These are phyloP conservation scores for Escovopsis weberi DNA, from an alignment of 2,329 filamentous ascomycete species.

Conservation along the genomic window DNA sequence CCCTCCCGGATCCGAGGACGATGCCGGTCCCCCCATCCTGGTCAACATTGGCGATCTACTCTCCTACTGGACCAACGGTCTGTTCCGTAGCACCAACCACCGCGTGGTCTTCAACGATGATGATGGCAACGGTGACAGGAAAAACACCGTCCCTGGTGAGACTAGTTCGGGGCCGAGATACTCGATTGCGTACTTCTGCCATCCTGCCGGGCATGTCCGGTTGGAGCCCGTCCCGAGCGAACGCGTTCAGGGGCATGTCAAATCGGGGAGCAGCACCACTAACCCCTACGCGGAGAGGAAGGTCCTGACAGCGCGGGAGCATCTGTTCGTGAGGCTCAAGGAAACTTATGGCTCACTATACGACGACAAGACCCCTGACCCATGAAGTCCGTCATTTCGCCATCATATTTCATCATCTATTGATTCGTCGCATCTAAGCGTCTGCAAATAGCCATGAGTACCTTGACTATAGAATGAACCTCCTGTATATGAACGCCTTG, in stretches of 20 bases:
- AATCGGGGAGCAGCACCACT: slow-evolving; percentile 15
- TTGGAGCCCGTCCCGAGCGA: slow-evolving; percentile 47
- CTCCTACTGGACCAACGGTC: slow-evolving; percentile 80
- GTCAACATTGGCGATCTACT: slow-evolving; percentile 59
- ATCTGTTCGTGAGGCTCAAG: slow-evolving; percentile 44
- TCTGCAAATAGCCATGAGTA: too few species aligned
- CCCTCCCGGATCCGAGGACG: slow-evolving; percentile 43
- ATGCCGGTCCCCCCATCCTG: slow-evolving; percentile 58
- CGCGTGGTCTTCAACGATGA: slow-evolving; percentile 56
- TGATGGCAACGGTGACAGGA: slow-evolving; percentile 3
- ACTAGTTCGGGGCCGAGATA: slow-evolving; percentile 39
- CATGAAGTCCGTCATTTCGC: too few species aligned
- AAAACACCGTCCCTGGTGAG: slow-evolving; percentile 25
- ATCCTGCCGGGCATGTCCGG: slow-evolving; percentile 39
- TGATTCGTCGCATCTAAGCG: too few species aligned
- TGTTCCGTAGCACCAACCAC: slow-evolving; percentile 80
- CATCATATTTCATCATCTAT: too few species aligned
- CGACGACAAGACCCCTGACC: slow-evolving; percentile 8
- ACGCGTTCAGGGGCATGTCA: slow-evolving; percentile 31
- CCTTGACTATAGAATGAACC: too few species aligned
- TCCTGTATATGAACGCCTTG: too few species aligned
- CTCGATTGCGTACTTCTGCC: slow-evolving; percentile 55
- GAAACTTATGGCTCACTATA: slow-evolving; percentile 46
- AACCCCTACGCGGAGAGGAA: slow-evolving; percentile 38
- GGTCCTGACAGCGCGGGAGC: slow-evolving; percentile 48